A percentile compares a stretch with the other conserved stretches of the same genome.
Conservation (phyloP, 192 early-diverging fungal genomes). For the Coemansia nantahalensis region DNA sequence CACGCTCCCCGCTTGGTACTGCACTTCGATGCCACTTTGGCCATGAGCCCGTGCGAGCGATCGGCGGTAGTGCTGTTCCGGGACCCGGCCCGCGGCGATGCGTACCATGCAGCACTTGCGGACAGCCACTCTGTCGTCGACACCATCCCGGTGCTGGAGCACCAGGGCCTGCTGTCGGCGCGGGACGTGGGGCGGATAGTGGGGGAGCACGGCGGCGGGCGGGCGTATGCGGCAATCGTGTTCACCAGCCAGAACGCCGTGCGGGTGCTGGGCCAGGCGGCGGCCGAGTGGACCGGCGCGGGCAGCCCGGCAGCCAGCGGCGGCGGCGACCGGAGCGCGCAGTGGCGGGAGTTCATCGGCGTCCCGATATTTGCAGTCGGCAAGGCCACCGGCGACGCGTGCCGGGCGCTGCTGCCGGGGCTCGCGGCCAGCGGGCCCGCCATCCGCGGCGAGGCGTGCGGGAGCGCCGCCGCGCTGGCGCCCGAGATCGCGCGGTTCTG, state of each 20-base stretch:
- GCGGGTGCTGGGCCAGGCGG: constrained; percentile 14
- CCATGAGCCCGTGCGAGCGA: not conserved
- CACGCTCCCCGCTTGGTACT: no score
- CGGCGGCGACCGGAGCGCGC: no score
- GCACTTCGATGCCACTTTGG: not conserved
- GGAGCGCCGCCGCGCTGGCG: constrained; percentile 24
- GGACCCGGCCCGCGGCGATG: constrained; percentile 15
- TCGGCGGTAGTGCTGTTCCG: constrained; percentile 36
- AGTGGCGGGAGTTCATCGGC: constrained; percentile 12
- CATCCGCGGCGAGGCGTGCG: constrained; percentile 24
- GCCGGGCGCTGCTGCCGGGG: constrained; percentile 5
- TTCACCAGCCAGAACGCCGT: constrained; percentile 47
- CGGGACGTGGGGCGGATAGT: constrained; percentile 7
- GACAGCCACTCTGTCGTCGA: constrained; percentile 19
- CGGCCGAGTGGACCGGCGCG: constrained; percentile 7
- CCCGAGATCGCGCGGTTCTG: constrained; percentile 29
- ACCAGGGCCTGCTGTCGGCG: constrained; percentile 19
- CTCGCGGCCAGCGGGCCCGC: not conserved
- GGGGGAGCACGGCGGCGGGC: not conserved
- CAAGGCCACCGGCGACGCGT: constrained; percentile 19
- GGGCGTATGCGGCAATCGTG: constrained; percentile 14
- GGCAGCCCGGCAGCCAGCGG: not conserved
- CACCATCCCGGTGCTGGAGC: constrained; percentile 26
- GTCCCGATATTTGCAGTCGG: constrained; percentile 47
- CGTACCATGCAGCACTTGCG: constrained; percentile 16